Base-by-base conservation (phyloP, 352 stramenopile species). In the Pythium chondricola region DNA sequence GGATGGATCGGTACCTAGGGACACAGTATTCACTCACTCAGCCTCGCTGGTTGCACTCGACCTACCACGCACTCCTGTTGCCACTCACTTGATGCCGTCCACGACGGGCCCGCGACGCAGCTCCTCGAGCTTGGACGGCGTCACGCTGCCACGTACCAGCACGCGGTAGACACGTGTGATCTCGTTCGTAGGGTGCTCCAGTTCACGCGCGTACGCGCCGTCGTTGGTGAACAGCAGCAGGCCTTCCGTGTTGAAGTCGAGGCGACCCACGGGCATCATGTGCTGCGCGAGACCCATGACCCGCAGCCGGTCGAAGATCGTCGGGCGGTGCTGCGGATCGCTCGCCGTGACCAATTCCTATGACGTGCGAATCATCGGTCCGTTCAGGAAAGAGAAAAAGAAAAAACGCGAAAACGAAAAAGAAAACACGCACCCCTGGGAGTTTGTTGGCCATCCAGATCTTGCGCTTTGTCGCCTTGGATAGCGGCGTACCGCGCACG, bases 241-340 rank as follows among this genome's bases (percentile, higher is more conserved):
- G 2, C 90, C 90, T 57, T 97, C 88, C 14, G 85, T 96, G 46
- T 96, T 93, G 58, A 84, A 96, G 55, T 97, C 90, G n/a, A 97
- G 72, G 51, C 86, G 83, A 54, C 89, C 86, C 46, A 97, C 85
- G 7, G 88, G 76, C 71, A 95, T 96, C 54, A 97, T 74, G 57
- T 95, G 82, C 48, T 87, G 63, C 17, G 66, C 67, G 25, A 95
- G 62, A 0, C 83, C 83, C 81, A 96, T 95, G 16, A 69, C 42
- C 5, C 71, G 66, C 36, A 97, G 63, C 10, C 87, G 83, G 43
- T 91, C 73, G 43, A 97, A 96, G 52, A 97, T 91, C 24, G 86
- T 97, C 6, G 71, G 63, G 4, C 89, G 67, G 13, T 80, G 78
- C 39, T 94, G 52, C 20, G 83, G 82, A 40, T 96, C 86, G 33